Evolutionary conservation across 257 asterid species (phyloP).

Genomic region (Nicotiana paniculata): DNA sequence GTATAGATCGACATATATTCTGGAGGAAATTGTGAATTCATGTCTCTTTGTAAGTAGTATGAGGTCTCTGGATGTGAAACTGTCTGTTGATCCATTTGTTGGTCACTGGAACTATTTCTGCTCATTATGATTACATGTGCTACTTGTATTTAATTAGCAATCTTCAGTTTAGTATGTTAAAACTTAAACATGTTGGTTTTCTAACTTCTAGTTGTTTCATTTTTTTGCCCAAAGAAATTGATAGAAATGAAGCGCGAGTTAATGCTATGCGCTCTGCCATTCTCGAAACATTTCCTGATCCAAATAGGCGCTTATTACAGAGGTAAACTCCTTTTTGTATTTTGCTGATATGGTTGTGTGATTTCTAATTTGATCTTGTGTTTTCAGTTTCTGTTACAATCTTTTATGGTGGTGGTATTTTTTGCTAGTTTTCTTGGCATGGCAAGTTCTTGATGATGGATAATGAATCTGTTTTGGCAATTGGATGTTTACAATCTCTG

Average conservation of each 20-base stretch:
- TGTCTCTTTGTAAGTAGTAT: neutral
- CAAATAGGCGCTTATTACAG: conserved; percentile 83
- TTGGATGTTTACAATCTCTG: neutral
- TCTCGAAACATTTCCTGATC: conserved; percentile 91
- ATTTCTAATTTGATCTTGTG: neutral
- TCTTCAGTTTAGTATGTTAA: neutral
- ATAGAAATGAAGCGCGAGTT: conserved; percentile 68
- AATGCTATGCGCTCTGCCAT: conserved; percentile 77
- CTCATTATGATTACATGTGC: neutral
- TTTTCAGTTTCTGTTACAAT: neutral
- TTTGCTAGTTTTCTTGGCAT: neutral
- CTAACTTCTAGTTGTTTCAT: conserved; percentile 20
- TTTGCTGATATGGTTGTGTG: neutral
- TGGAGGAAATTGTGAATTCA: neutral
- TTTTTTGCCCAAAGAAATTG: conserved; percentile 48
- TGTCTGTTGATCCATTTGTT: neutral
- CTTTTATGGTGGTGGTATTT: neutral
- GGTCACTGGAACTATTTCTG: neutral
- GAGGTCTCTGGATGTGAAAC: neutral
- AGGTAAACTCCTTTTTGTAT: conserved; percentile 38
- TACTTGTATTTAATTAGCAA: neutral
- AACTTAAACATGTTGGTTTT: neutral
- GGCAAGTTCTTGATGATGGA: neutral
- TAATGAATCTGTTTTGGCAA: neutral
- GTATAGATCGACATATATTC: neutral